A percentile compares a stretch with the other conserved stretches of the same genome.
These are phyloP conservation scores for Trichophaea hybrida DNA, from an alignment of 2,329 filamentous ascomycete genomes.

Conservation along the genomic window DNA sequence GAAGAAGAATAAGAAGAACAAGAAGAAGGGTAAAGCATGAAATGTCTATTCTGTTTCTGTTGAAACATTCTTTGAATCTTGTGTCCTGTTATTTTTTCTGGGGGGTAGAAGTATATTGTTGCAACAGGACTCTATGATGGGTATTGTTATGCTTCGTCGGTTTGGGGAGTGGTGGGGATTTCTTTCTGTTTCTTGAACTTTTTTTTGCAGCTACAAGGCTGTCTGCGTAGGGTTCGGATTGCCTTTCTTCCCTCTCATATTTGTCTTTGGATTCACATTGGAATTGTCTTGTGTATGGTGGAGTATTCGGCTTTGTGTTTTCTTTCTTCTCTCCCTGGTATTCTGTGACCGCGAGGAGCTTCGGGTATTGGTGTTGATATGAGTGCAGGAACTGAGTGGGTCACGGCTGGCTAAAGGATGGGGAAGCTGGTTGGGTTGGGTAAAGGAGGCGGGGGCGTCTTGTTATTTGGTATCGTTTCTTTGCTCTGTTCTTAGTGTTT, in stretches of 20 bases:
- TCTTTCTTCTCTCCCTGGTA: conserved; percentile 6
- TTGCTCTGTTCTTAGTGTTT: background rate
- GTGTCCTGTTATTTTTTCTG: too few relatives aligned
- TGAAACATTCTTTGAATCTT: background rate
- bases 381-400: too few relatives aligned
- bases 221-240: background rate
- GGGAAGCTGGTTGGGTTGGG: background rate
- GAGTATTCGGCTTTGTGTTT: background rate
- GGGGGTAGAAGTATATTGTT: background rate
- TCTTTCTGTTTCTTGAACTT: background rate
- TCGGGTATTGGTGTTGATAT: too few relatives aligned
- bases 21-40: conserved; percentile 12
- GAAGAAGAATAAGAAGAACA: conserved; percentile 12
- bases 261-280: background rate
- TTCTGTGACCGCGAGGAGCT: background rate
- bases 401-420: background rate
- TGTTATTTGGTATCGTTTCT: background rate
- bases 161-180: background rate
- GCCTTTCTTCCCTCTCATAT: background rate
- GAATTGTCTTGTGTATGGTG: background rate
- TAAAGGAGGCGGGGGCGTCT: background rate
- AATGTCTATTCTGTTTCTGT: conserved; percentile 5
- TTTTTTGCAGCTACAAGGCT: background rate
- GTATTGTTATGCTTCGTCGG: background rate
- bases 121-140: background rate